Evolutionary conservation across 768 basidiomycete genomes (phyloP), one percentile per base, ranked within the genome.

Genomic region (Leccinum imitatum): DNA sequence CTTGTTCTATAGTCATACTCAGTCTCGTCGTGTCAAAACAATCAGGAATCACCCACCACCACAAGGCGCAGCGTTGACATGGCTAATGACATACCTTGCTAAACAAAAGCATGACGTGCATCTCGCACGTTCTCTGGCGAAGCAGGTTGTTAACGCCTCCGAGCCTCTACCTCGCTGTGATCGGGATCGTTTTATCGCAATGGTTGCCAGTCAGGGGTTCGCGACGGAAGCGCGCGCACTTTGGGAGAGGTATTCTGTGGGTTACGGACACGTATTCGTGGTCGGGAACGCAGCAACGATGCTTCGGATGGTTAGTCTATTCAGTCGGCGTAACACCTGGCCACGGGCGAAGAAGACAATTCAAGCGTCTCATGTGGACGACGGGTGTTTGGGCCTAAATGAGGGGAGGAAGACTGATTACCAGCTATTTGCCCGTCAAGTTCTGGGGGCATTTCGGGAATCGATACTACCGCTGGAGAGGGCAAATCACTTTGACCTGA

Each of bases 161-260:
- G 71, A 80, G 11, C 67, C 70, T 2, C 68, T 90, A 48, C 79
- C 81, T 2, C 63, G 76, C 3, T 67, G 76, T 35, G 73, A 73
- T 60, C 82, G 85, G n/a, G 77, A 80, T 4, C 68, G 67, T 6
- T 80, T 89, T 61, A 81, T 90, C 58, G 64, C 76, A 0, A 61
- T 77, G 17, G 62, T 73, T 7, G 87, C 86, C 1, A 64, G 69
- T 25, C 68, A 73, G 23, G 85, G 87, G 8, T 80, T 84, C 50
- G 78, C 79, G 4, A 69, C 62, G 6, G 68, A 79, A 15, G 82
- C 87, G 21, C 77, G 85, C 19, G 64, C 67, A 8, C 77, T 90
- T 17, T 90, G 86, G 85, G 80, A 83, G 63, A 77, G 78, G 61
- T 86, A 82, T 67, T 72, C 82, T 1, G 66, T 62, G 44, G 82